These are phyloP conservation scores for Neopestalotiopsis rosae DNA, from an alignment of 2,329 filamentous ascomycete species.

Conservation along the genomic window DNA sequence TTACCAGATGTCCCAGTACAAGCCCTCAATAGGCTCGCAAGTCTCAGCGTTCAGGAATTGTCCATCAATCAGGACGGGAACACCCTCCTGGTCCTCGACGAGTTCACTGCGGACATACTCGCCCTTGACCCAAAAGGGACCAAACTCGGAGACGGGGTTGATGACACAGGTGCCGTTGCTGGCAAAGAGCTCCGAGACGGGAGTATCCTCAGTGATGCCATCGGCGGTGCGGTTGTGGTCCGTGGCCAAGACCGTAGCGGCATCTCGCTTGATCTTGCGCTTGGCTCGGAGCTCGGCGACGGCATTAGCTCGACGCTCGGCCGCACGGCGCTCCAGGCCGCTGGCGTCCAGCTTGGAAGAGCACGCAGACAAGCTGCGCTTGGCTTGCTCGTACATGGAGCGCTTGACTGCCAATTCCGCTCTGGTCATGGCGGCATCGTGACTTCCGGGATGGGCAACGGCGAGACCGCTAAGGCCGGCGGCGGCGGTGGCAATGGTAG, in stretches of 20 bases:
- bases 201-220: constrained; percentile 39
- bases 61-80: constrained; percentile 54
- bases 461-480: neutral
- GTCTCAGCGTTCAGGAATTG: constrained; percentile 60
- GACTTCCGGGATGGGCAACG: constrained; percentile 1
- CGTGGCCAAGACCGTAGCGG: constrained; percentile 30
- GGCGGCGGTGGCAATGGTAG: neutral
- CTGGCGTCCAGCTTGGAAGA: neutral
- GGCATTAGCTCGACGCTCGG: neutral
- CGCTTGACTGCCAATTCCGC: neutral
- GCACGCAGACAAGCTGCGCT: neutral
- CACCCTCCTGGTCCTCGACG: constrained; percentile 50
- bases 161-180: constrained; percentile 54
- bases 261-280: constrained; percentile 31
- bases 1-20: constrained; percentile 59
- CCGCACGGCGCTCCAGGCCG: neutral
- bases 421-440: neutral
- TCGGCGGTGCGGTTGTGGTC: constrained; percentile 36
- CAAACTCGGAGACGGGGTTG: constrained; percentile 56
- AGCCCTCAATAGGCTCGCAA: constrained; percentile 53
- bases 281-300: constrained; percentile 4
- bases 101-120: constrained; percentile 56
- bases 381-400: neutral
- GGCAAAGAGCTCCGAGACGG: constrained; percentile 44
- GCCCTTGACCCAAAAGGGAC: constrained; percentile 59